Conservation (phyloP, 306 rosid species). For the Begonia peltatifolia region DNA sequence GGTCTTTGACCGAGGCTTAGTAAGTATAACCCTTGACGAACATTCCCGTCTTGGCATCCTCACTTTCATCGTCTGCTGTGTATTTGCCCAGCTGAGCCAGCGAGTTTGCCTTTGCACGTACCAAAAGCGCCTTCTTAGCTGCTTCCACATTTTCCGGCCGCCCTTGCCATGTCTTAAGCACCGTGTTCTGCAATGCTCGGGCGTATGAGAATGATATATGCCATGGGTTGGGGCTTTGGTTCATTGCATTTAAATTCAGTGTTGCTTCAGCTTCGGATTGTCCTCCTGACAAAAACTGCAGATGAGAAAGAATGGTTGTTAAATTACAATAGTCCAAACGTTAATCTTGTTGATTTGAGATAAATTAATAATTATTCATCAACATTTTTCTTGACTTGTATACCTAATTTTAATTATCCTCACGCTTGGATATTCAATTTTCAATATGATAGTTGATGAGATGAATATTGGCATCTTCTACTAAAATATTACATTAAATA, state of each 20-base stretch:
- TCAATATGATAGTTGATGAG: no score
- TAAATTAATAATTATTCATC: no score
- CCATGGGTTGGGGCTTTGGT: conserved; percentile 95
- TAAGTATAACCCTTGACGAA: conserved; percentile 77
- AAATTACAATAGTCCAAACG: no score
- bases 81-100: conserved; percentile 51
- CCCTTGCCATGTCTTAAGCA: conserved; percentile 87
- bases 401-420: no score
- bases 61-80: conserved; percentile 25
- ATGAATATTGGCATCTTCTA: no score
- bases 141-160: conserved; percentile 52
- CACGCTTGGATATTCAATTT: no score
- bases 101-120: conserved; percentile 76
- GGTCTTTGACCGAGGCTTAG: conserved; percentile 6
- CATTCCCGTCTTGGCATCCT: conserved; percentile 66
- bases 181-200: conserved; percentile 78
- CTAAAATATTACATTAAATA: no score
- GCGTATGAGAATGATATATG: conserved; percentile 90
- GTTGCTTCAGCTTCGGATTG: conserved; percentile 91
- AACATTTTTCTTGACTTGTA: no score
- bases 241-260: conserved; percentile 80
- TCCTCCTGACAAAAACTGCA: conserved; percentile 85
- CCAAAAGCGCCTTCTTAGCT: conserved; percentile 61
- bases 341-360: no score
- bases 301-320: no score